These are phyloP conservation scores for Dendrobium catenatum DNA, from an alignment of 106 monocot genomes.

Conservation along the genomic window DNA sequence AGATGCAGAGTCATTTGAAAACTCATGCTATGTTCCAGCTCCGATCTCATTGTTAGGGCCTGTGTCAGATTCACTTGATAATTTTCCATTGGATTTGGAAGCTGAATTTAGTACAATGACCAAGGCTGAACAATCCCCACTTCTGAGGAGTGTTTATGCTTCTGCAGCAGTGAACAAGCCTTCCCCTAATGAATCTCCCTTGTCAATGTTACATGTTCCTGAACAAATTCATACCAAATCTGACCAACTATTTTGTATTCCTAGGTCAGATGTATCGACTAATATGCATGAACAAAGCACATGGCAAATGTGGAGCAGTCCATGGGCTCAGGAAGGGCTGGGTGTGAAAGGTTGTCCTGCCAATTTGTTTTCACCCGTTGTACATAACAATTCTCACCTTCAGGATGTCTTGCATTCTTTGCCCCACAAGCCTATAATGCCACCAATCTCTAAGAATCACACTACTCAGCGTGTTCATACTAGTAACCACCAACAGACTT, in stretches of 20 bases:
- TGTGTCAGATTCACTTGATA: slow-evolving; percentile 60
- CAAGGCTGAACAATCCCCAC: slow-evolving; percentile 19
- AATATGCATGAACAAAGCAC: slow-evolving; percentile 37
- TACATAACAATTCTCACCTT: slow-evolving; percentile 19
- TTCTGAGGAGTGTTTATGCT: slow-evolving; percentile 22
- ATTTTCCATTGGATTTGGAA: slow-evolving; percentile 54
- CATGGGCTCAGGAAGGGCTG: slow-evolving; percentile 46
- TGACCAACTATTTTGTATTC: slow-evolving; percentile 15
- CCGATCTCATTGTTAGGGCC: slow-evolving; percentile 57
- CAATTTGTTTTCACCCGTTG: slow-evolving; percentile 38
- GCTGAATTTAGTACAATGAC: slow-evolving; percentile 32
- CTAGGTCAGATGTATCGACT: slow-evolving; percentile 22
- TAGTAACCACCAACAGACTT: slow-evolving; percentile 29
- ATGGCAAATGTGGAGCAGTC: slow-evolving; percentile 90
- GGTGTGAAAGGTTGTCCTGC: slow-evolving; percentile 43
- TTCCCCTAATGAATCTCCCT: slow-evolving; percentile 75
- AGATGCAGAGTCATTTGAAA: slow-evolving; percentile 69
- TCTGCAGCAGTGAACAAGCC: slow-evolving; percentile 37
- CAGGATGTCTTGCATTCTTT: slow-evolving; percentile 27
- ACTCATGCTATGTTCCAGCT: slow-evolving; percentile 74
- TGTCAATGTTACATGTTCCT: slow-evolving; percentile 32
- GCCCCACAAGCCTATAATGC: slow-evolving; percentile 15
- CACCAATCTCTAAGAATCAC: slow-evolving; percentile 24
- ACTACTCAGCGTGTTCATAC: slow-evolving; percentile 13
- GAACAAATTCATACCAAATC: slow-evolving; percentile 32